Conservation (phyloP, 768 basidiomycete species). For the Pleurotus eryngii region DNA sequence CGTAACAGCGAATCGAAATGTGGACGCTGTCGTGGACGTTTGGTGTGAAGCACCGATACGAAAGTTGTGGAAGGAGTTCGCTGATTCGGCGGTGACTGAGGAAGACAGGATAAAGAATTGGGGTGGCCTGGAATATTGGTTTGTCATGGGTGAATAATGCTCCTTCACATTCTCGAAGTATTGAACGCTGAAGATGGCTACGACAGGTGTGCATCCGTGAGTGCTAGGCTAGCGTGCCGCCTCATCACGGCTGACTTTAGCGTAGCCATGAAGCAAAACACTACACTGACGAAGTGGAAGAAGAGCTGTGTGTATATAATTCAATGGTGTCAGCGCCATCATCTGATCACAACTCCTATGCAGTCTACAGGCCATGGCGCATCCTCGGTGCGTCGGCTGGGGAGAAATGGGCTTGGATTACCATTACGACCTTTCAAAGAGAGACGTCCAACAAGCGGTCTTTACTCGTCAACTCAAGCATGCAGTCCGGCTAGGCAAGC, state of each 20-base stretch:
- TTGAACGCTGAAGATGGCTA: neutral
- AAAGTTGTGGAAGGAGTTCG: slow-evolving; percentile 63
- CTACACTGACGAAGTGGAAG: slow-evolving; percentile 68
- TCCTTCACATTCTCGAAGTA: neutral
- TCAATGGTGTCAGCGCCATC: neutral
- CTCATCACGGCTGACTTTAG: neutral
- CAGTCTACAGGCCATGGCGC: slow-evolving; percentile 72
- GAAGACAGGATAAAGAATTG: slow-evolving; percentile 50
- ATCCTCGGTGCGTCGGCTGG: slow-evolving; percentile 83
- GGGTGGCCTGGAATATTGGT: slow-evolving; percentile 76
- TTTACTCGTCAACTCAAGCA: slow-evolving; percentile 65
- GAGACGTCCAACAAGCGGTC: slow-evolving; percentile 61
- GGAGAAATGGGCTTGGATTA: slow-evolving; percentile 89
- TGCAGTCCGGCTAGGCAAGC: slow-evolving; percentile 68
- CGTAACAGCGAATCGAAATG: slow-evolving; percentile 53
- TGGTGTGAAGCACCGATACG: slow-evolving; percentile 84
- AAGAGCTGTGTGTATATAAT: slow-evolving; percentile 49
- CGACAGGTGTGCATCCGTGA: slow-evolving; percentile 70
- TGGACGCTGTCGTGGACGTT: slow-evolving; percentile 76
- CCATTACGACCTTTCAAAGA: slow-evolving; percentile 77
- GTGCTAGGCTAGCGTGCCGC: slow-evolving; percentile 17
- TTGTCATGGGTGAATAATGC: slow-evolving; percentile 64
- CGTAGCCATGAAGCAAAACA: slow-evolving; percentile 65
- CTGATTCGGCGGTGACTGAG: slow-evolving; percentile 59
- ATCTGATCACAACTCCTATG: neutral